These are phyloP conservation scores for Eucalyptus victrix DNA, from an alignment of 345 rosid species.

Conservation along the genomic window DNA sequence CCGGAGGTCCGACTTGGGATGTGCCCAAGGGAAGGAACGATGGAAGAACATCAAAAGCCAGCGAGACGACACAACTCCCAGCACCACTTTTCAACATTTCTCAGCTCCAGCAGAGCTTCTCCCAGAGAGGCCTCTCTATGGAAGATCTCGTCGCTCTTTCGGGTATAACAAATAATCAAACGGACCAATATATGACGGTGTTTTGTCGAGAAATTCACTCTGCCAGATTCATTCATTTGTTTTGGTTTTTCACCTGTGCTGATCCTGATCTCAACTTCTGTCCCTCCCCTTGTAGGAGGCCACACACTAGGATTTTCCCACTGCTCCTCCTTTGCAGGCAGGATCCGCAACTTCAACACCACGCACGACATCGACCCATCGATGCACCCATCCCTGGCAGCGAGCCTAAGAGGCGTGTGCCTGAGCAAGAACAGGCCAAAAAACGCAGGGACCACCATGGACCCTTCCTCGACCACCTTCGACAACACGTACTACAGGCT, in stretches of 20 bases:
- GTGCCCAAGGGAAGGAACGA: conserved; percentile 94
- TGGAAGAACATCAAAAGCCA: conserved; percentile 76
- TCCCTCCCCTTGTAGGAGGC: conserved; percentile 30
- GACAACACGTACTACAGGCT: conserved; percentile 68
- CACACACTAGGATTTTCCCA: conserved; percentile 89
- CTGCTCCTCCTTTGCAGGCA: conserved; percentile 75
- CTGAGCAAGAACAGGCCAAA: conserved; percentile 49
- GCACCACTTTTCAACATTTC: conserved; percentile 72
- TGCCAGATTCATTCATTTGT: background rate
- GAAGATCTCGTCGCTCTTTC: conserved; percentile 78
- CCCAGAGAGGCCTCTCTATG: conserved; percentile 70
- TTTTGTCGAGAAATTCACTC: background rate
- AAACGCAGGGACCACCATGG: conserved; percentile 61
- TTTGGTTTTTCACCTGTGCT: background rate
- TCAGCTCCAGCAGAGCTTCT: conserved; percentile 64
- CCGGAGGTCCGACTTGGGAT: conserved; percentile 85
- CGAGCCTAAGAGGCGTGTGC: conserved; percentile 34
- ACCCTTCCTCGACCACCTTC: conserved; percentile 25
- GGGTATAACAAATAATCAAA: conserved; percentile 7
- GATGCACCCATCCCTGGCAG: conserved; percentile 48
- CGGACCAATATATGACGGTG: background rate
- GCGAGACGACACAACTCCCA: conserved; percentile 71
- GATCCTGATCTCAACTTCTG: background rate
- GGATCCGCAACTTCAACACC: conserved; percentile 70
- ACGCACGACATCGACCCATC: conserved; percentile 51